phyloP scores from a whole-genome alignment of 768 basidiomycete species.

The Tremella mesenterica region DNA sequence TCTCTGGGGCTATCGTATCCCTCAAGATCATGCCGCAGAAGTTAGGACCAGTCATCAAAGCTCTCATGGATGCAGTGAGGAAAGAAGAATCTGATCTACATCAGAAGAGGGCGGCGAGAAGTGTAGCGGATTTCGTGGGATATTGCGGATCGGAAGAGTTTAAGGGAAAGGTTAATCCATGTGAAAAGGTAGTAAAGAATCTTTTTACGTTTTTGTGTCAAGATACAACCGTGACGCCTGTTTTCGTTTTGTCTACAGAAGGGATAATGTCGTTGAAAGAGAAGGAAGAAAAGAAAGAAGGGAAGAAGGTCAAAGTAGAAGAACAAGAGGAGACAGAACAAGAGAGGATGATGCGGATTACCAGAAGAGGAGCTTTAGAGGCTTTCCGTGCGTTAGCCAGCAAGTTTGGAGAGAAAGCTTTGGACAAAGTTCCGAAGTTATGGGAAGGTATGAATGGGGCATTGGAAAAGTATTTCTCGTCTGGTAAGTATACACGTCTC shows the following conservation, averaged over 20 bases:
- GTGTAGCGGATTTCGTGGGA: conserved; percentile 78
- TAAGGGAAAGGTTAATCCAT: conserved; percentile 65
- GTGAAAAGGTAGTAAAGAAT: conserved; percentile 94
- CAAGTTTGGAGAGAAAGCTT: conserved; percentile 62
- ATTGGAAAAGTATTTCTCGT: conserved; percentile 57
- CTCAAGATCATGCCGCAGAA: conserved; percentile 80
- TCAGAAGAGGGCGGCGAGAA: conserved; percentile 75
- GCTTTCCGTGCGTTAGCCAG: conserved; percentile 71
- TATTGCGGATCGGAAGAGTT: conserved; percentile 59
- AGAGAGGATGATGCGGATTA: conserved; percentile 57
- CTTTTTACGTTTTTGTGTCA: conserved; percentile 93
- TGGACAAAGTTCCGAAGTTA: conserved; percentile 80
- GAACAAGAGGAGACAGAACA: conserved; percentile 49
- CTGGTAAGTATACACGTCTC: conserved; percentile 50
- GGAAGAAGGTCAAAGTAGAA: conserved; percentile 11
- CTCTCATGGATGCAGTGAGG: conserved; percentile 95
- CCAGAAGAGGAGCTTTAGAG: conserved; percentile 73
- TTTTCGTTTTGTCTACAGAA: conserved; percentile 53
- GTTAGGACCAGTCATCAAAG: conserved; percentile 91
- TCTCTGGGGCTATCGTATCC: conserved; percentile 84
- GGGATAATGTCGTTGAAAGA: conserved; percentile 67
- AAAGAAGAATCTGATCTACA: conserved; percentile 75
- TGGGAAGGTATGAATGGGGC: conserved; percentile 88
- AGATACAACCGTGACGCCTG: conserved; percentile 78
- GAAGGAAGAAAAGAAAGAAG: conserved; percentile 20